A percentile compares a stretch with the other conserved stretches of the same genome.
phyloP scores from a whole-genome alignment of 805 yeast species.

The Wickerhamomyces canadensis region DNA sequence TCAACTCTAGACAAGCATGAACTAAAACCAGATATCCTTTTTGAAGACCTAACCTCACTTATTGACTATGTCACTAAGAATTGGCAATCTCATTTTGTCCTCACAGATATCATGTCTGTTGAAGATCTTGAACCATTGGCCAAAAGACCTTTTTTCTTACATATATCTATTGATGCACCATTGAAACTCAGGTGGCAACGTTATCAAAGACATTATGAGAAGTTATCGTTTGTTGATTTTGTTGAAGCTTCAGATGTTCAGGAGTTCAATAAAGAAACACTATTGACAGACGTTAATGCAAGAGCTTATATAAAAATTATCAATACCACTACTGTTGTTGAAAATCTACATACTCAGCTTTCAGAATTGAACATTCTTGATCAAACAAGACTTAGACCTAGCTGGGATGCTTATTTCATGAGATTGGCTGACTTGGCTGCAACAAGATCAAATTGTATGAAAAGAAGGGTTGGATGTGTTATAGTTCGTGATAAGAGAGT shows the following conservation, averaged over 20 bases:
- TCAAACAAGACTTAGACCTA: conserved; percentile 67
- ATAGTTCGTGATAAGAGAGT: conserved; percentile 81
- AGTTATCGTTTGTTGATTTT: conserved; percentile 28
- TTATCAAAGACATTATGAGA: conserved; percentile 23
- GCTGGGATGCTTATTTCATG: conserved; percentile 98
- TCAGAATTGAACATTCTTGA: conserved; percentile 41
- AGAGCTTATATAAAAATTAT: conserved; percentile 54
- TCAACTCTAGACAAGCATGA: conserved; percentile 7
- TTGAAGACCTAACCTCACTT: conserved; percentile 38
- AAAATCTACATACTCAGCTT: conserved; percentile 33
- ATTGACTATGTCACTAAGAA: conserved; percentile 56
- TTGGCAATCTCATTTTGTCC: conserved; percentile 61
- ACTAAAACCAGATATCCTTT: conserved; percentile 25
- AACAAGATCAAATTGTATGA: conserved; percentile 91
- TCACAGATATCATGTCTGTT: conserved; percentile 42
- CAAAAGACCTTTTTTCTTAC: conserved; percentile 80
- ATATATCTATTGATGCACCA: conserved; percentile 75
- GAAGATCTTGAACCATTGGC: conserved; percentile 40
- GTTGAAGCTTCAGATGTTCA: conserved; percentile 32
- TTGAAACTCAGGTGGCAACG: conserved; percentile 36
- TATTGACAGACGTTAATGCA: conserved; percentile 36
- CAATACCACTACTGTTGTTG: conserved; percentile 38
- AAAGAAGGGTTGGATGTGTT: conserved; percentile 94
- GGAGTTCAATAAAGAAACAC: conserved; percentile 20
- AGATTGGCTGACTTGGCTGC: conserved; percentile 90